Evolutionary conservation across 345 rosid genomes (phyloP).

Genomic region (Acer saccharum): DNA sequence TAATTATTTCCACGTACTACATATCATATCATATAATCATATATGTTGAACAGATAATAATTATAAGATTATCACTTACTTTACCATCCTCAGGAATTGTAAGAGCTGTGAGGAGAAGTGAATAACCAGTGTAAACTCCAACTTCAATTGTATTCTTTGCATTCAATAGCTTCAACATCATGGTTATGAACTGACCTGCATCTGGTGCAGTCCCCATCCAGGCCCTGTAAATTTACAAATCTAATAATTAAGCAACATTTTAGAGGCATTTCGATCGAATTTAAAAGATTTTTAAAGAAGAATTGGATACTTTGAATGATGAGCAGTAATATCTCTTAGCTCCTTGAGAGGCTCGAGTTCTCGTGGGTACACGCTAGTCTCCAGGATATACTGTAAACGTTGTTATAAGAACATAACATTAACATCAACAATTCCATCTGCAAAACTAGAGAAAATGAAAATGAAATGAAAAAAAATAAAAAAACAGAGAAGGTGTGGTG

Average conservation of each 20-base stretch:
- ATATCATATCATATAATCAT: too few relatives aligned
- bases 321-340: slow-evolving; percentile 39
- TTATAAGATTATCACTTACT: too few relatives aligned
- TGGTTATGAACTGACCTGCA: slow-evolving; percentile 44
- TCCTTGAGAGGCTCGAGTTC: slow-evolving; percentile 46
- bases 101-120: too few relatives aligned
- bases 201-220: slow-evolving; percentile 40
- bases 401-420: neutral
- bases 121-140: too few relatives aligned
- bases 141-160: too few relatives aligned
- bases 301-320: slow-evolving; percentile 28
- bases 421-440: neutral
- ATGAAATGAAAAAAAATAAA: too few relatives aligned
- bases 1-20: too few relatives aligned
- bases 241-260: neutral
- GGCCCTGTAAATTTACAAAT: slow-evolving; percentile 31
- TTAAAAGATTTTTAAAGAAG: neutral
- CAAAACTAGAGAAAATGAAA: neutral
- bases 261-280: neutral
- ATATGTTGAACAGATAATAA: too few relatives aligned
- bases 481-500: neutral
- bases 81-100: too few relatives aligned
- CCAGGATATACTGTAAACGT: slow-evolving; percentile 24
- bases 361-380: slow-evolving; percentile 43
- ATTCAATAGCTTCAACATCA: slow-evolving; percentile 44